Base-by-base conservation (phyloP, 2,329 filamentous ascomycete species). In the Exophiala phaeomuriformis region DNA sequence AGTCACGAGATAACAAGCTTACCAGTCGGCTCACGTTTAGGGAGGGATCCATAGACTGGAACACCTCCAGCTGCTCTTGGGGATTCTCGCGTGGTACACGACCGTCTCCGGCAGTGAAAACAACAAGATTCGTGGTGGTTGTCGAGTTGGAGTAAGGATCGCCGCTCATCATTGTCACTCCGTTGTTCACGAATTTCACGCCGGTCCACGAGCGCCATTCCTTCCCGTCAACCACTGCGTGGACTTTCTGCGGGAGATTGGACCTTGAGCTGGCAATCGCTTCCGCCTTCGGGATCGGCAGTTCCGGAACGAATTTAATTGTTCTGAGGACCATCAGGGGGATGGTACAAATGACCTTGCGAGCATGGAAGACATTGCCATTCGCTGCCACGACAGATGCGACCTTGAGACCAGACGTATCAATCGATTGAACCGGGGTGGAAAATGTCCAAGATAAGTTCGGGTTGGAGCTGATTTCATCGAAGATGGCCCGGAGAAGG, bases 241-340 rank as follows among this genome's bases (percentile, higher is more conserved):
- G 74, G 1, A 76, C 67, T 44, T 77, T 77, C 55, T 68, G 58
- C n/a, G 66, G 67, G 36, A 74, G 70, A 48, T 77, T 76, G 6
- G 74, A 68, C 51, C 76, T 72, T 0, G 73, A 73, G 0, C 61
- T 67, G 1, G 61, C 56, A 0, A 69, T 65, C 2, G 74, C 74
- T 0, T 61, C 54, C 10, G 55, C 59, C 50, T 73, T 74, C 0
- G 65, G 66, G 0, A 59, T 8, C 0, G 60, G 40, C 1, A 77
- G 51, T 1, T 70, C 67, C 0, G 75, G 74, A 0, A 68, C 63
- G 46, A 77, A 77, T 0, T 47, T 45, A 6, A 77, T 63, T 0
- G 63, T 65, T 10, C 65, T 66, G 1, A 77, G 61, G 2, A 75
- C 70, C 35, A 76, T 76, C 2, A 77, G 58, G 0, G 73, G 74